These are phyloP conservation scores for Agarophyton chilense DNA, from an alignment of 23 red algal genomes.

Conservation along the genomic window DNA sequence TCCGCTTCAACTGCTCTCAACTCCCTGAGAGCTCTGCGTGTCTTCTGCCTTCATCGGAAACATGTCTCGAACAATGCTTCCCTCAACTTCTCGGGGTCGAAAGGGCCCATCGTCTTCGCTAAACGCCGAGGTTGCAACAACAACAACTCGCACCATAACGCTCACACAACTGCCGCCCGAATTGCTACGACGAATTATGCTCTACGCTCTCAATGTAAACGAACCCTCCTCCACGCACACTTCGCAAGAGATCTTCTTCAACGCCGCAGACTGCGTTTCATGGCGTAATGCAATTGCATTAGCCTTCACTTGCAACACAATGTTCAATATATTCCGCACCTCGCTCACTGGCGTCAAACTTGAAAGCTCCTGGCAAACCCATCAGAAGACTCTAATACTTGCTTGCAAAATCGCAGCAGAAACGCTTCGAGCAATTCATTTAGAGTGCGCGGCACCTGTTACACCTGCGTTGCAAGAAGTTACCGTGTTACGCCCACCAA, in stretches of 20 bases:
- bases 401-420: constrained; percentile 33
- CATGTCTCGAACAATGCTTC: constrained; percentile 8
- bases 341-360: constrained; percentile 40
- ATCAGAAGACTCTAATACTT: constrained; percentile 9
- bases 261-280: background rate
- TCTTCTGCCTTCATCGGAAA: background rate
- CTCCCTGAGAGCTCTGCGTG: background rate
- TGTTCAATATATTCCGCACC: constrained; percentile 28
- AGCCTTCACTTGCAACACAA: constrained; percentile 24
- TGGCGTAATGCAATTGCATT: constrained; percentile 1
- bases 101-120: background rate
- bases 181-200: constrained; percentile 44
- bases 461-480: constrained; percentile 23
- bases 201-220: background rate
- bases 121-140: too few relatives aligned
- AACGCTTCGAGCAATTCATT: constrained; percentile 21
- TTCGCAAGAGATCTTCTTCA: constrained; percentile 1
- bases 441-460: constrained; percentile 50
- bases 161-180: constrained; percentile 26
- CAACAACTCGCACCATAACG: background rate
- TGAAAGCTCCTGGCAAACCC: constrained; percentile 41
- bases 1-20: background rate
- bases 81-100: background rate
- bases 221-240: background rate
- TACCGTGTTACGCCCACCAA: background rate